Percentiles rank a stretch among this genome's conserved stretches.
phyloP scores from a whole-genome alignment of 495 filamentous ascomycete species.

The Trichoderma asperelloides region DNA sequence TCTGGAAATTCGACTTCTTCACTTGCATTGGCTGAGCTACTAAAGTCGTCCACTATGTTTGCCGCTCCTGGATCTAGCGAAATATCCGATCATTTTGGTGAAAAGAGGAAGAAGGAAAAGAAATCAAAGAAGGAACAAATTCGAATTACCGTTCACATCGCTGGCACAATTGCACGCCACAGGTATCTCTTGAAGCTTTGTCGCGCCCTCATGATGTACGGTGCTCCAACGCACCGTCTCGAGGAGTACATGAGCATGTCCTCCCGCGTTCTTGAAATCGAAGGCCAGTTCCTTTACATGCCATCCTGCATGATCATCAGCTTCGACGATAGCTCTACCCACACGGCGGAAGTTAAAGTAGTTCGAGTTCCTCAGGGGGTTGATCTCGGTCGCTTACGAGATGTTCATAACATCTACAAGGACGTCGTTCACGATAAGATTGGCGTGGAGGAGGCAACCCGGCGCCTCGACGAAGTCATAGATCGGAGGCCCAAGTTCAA shows the following conservation, averaged over 20 bases:
- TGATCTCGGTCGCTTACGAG: slow-evolving; percentile 74
- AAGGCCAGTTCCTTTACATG: slow-evolving; percentile 86
- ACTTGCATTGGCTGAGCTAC: slow-evolving; percentile 43
- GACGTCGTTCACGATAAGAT: slow-evolving; percentile 84
- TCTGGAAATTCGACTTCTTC: slow-evolving; percentile 23
- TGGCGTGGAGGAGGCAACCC: slow-evolving; percentile 74
- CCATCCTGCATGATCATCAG: slow-evolving; percentile 94
- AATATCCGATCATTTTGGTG: slow-evolving; percentile 23
- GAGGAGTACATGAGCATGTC: slow-evolving; percentile 87
- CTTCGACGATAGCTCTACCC: slow-evolving; percentile 81
- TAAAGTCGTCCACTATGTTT: slow-evolving; percentile 46
- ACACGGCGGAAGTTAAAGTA: slow-evolving; percentile 89
- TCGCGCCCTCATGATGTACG: slow-evolving; percentile 76
- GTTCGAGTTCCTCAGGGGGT: slow-evolving; percentile 68
- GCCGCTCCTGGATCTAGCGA: slow-evolving; percentile 22
- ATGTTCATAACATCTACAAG: slow-evolving; percentile 87
- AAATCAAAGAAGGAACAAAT: slow-evolving; percentile 30
- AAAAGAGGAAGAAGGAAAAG: slow-evolving; percentile 26
- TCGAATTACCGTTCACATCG: slow-evolving; percentile 80
- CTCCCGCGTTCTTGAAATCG: slow-evolving; percentile 77
- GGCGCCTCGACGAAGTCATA: slow-evolving; percentile 58
- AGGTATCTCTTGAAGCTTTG: slow-evolving; percentile 79
- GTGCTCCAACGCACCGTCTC: slow-evolving; percentile 67
- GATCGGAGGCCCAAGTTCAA: slow-evolving; percentile 53
- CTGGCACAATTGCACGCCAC: slow-evolving; percentile 74